Conservation (phyloP, 73 alveolate species). For the Paramecium sexaurelia region DNA sequence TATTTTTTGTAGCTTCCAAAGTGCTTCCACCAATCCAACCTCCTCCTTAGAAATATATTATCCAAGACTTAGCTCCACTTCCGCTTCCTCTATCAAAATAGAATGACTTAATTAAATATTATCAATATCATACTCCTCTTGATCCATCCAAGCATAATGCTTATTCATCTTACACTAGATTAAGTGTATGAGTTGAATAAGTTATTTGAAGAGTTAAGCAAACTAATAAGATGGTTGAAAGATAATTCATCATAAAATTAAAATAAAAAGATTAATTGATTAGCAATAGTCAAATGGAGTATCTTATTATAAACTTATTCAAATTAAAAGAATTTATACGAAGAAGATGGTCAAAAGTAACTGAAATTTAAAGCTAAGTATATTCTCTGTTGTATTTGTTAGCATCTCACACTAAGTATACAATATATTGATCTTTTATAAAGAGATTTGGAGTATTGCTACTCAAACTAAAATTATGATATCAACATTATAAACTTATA, state of each 20-base stretch:
- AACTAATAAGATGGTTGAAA: neutral
- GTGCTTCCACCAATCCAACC: constrained; percentile 61
- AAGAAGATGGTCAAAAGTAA: too few relatives aligned
- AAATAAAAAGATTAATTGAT: neutral
- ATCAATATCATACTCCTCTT: neutral
- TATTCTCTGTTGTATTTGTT: too few relatives aligned
- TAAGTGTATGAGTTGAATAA: neutral
- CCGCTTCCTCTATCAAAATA: constrained; percentile 60
- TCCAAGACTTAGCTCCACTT: constrained; percentile 55
- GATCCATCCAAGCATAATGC: constrained; percentile 52
- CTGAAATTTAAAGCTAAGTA: neutral
- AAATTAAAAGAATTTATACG: too few relatives aligned
- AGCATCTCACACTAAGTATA: too few relatives aligned
- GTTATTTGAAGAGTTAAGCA: neutral
- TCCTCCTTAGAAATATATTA: constrained; percentile 67
- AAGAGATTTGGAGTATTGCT: neutral
- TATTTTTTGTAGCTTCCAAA: constrained; percentile 27
- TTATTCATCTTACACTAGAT: neutral
- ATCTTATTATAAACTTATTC: too few relatives aligned
- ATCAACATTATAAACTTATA: neutral
- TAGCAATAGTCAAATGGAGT: neutral
- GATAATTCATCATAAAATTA: neutral
- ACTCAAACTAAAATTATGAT: neutral
- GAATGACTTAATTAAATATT: neutral
- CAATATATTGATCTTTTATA: neutral